Evolutionary conservation across 352 stramenopile species (phyloP), one percentile per base, ranked within the genome.

Genomic region (Phytophthora cryptogea): DNA sequence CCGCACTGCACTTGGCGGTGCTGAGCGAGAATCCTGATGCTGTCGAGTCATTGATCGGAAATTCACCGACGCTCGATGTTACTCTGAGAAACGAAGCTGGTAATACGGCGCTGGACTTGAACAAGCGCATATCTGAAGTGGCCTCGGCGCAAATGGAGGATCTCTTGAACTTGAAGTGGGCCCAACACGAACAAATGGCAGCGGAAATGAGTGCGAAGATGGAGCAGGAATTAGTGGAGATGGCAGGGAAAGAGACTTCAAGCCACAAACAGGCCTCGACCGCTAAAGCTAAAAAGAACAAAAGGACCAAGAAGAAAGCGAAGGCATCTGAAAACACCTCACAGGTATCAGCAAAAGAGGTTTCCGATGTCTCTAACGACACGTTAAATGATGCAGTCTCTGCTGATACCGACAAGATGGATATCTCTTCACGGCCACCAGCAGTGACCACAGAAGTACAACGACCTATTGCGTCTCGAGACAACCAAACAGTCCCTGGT

Each of bases 1-100:
- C 83, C 6, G 83, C 86, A 14, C 57, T 95, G 4, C 86, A 95
- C 49, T 78, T 94, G 42, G 84, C 86, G 6, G 66, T 95, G 5
- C 63, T 91, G 39, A 89, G 75, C 13, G 62, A 80, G 33, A 95
- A 92, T 44, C 10, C 42, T 17, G 30, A 43, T 35, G 83, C 66
- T 2, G 70, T 93, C 0, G 26, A 76, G 9, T 66, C 65, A 8
- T 63, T 85, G 17, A 42, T 79, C 42, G 27, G 39, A 46, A 73
- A 63, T 52, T 54, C 56, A 0, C 30, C 44, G 9, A 4, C 47
- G 6, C 54, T 74, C 37, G 52, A 72, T n/a, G 27, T 78, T 5
- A 71, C 60, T 0, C 64, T 66, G 42, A 53, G 47, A 9, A 76
- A 84, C 41, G 66, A 74, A 58, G 69, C 57, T 10, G 60, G 55